phyloP scores from a whole-genome alignment of 1,139 yeast genomes.

The Nakaseomyces bracarensis region DNA sequence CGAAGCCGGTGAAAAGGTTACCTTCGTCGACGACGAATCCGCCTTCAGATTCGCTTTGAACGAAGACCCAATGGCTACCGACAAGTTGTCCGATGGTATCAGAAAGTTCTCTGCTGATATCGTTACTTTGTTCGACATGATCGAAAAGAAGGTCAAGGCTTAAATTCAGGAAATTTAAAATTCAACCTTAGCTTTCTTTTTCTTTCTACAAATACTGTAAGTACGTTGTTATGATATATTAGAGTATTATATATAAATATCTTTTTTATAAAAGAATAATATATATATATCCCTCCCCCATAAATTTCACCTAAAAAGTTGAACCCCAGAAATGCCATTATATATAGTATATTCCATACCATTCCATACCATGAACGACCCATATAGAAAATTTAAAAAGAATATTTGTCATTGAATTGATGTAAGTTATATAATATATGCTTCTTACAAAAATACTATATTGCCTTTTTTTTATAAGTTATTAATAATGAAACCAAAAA shows the following conservation, averaged over 20 bases:
- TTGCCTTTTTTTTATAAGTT: no score
- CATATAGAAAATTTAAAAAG: no score
- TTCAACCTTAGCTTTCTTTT: not conserved
- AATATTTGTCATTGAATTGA: no score
- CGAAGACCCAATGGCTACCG: conserved; percentile 98
- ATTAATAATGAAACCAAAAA: no score
- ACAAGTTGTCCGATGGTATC: conserved; percentile 96
- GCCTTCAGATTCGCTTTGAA: conserved; percentile 84
- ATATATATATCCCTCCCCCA: conserved; percentile 1
- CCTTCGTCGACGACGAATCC: conserved; percentile 79
- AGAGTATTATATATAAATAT: not conserved
- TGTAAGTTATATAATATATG: no score
- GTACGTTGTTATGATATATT: conserved; percentile 5
- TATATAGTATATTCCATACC: no score
- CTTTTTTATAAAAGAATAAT: conserved; percentile 6
- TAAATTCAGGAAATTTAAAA: conserved; percentile 8
- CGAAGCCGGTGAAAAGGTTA: conserved; percentile 55
- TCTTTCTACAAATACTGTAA: not conserved
- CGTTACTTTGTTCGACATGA: conserved; percentile 67
- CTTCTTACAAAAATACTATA: no score
- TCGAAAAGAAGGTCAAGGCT: conserved; percentile 62
- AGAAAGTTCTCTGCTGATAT: conserved; percentile 95
- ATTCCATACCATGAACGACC: no score
- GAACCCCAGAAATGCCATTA: no score
- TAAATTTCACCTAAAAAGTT: no score